Percentiles rank a stretch among this genome's conserved stretches.
phyloP scores from a whole-genome alignment of 139 green algal genomes.

The Mesotaenium endlicherianum region DNA sequence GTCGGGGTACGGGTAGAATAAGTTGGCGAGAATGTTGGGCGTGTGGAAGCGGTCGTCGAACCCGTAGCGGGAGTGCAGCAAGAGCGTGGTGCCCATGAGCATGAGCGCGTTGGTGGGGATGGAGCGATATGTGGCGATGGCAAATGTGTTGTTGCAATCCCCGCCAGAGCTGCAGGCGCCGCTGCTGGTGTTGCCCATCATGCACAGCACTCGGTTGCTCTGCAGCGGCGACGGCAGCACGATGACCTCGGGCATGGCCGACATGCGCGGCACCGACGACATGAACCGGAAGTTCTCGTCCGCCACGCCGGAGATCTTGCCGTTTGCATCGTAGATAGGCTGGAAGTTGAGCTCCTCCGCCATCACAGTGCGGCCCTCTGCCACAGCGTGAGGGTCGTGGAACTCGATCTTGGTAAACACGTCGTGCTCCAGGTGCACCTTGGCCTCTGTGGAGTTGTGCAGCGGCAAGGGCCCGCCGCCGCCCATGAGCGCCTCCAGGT shows the following conservation, averaged over 20 bases:
- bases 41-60: slow-evolving; percentile 40
- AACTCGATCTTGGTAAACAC: slow-evolving; percentile 27
- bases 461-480: slow-evolving; percentile 22
- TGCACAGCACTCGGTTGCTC: slow-evolving; percentile 20
- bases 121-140: slow-evolving; percentile 5
- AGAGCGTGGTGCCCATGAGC: slow-evolving; percentile 20
- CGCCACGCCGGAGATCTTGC: not conserved
- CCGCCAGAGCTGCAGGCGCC: not conserved
- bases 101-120: slow-evolving; percentile 22
- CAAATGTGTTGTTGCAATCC: slow-evolving; percentile 17
- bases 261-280: not conserved
- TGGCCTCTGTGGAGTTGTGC: slow-evolving; percentile 22
- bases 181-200: slow-evolving; percentile 2
- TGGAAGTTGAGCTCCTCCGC: not conserved
- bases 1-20: slow-evolving; percentile 39
- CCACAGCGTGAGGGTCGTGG: slow-evolving; percentile 1
- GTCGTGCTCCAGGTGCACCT: slow-evolving; percentile 33
- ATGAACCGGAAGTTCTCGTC: slow-evolving; percentile 41
- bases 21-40: slow-evolving; percentile 35
- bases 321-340: slow-evolving; percentile 12
- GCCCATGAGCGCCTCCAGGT: slow-evolving; percentile 22
- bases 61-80: slow-evolving; percentile 27
- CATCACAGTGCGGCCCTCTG: not conserved
- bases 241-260: slow-evolving; percentile 27
- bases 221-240: slow-evolving; percentile 20